Evolutionary conservation across 1,284 basidiomycete species (phyloP), one percentile per base, ranked within the genome.

Genomic region (Fistulina hepatica): DNA sequence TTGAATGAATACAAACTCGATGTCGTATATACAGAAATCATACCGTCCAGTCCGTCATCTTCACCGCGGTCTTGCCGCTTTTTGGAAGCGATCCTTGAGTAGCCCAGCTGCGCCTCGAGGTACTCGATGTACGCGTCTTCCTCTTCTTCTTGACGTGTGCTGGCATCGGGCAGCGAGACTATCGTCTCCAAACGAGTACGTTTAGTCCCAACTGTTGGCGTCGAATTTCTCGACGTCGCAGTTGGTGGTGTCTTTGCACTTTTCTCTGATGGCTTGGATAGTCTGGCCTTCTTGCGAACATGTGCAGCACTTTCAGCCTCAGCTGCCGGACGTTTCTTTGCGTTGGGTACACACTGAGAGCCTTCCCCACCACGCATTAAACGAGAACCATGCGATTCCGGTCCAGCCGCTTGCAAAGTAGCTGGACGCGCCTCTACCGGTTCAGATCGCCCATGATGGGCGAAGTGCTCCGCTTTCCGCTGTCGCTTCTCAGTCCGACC

Each of bases 71-170:
- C 60, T 45, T 61, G 53, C 27, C 47, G 60, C 41, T 55, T 64
- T 51, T 63, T 63, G n/a, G 48, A 55, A n/a, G 17, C 51, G 48
- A 43, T 64, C 65, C 23, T 31, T 31, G 61, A 52, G 46, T 73
- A 69, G 15, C 77, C 73, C 12, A 91, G 64, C 55, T 76, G 76
- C 9, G 68, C 64, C 56, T 91, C 88, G 9, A 91, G 62, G 63
- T 81, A 77, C 1, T 73, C 67, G 34, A 90, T 91, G 52, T 88
- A 83, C 1, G 66, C 65, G 49, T 88, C 84, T 47, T 90, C 88
- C 21, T 76, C 65, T 30, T 71, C 63, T 44, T 78, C 71, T 39
- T 61, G 51, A 42, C 56, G 65, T 41, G 39, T 36, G 33, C 21
- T 16, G 41, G 40, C 21, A 32, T 39, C 41, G 6, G 54, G 36